Base-by-base conservation (phyloP, 2,329 filamentous ascomycete species). In the Dactylonectria macrodidyma region DNA sequence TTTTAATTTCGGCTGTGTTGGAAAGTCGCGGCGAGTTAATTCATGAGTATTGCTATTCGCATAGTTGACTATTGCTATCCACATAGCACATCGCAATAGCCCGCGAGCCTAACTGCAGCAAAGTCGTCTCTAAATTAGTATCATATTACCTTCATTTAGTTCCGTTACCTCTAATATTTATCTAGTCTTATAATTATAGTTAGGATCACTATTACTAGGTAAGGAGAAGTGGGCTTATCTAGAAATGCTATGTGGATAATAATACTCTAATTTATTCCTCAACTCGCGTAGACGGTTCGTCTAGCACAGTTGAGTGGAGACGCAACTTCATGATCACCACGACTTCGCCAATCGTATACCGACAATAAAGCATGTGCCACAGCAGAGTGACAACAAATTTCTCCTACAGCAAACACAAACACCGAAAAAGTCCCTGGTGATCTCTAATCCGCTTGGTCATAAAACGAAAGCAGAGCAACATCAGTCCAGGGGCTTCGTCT, bases 261-360 rank as follows among this genome's bases (percentile, higher is more conserved):
- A 19, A 19, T 19, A 19, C 19, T 19, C 19, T 19, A 19, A 19
- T 51, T 36, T 36, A 5, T 44, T 44, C 14, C 16, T 44, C 7
- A 22, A 10, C 14, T 24, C 36, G 51, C 34, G 51, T n/a, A 54
- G 16, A 30, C 50, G 26, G 50, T 34, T 3, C 11, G 50, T 33
- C 30, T 34, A 30, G 46, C 26, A 51, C n/a, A 44, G 60, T 63
- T 63, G 60, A 54, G 46, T 44, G 41, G 60, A 62, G 50, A 38
- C 30, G 3, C 44, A 30, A 48, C 19, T 50, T 19, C 38, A 48
- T 33, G 41, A 24, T 51, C 52, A 56, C 52, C 46, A 26, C 26
- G 34, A 24, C 60, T 50, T 41, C 16, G n/a, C 33, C 52, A 63
- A 63, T 57, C 38, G 34, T 63, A n/a, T 48, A 36, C 47, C 51